Percentiles rank a stretch among this genome's conserved stretches.
Conservation (phyloP, 2,329 filamentous ascomycete species). For the Aspergillus unguis region DNA sequence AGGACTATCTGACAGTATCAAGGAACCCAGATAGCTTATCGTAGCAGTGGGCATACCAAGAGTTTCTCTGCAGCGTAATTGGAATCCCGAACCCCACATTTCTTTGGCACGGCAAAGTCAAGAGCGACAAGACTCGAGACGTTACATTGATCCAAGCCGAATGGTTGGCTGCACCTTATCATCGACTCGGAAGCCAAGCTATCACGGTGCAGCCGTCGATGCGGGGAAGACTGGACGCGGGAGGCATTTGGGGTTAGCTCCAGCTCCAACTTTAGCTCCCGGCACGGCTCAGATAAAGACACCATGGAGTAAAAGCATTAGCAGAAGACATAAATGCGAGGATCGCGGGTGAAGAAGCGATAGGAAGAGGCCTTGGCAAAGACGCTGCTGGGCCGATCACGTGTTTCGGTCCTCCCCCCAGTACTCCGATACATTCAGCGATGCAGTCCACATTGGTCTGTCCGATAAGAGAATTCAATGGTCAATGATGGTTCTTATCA, state of each 20-base stretch:
- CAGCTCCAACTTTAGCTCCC: no score
- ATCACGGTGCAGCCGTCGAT: neutral
- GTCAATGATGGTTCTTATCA: no score
- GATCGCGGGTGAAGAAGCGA: neutral
- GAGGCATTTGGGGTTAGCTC: no score
- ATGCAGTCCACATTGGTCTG: no score
- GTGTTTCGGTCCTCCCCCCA: no score
- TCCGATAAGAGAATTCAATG: no score
- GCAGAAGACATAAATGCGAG: neutral
- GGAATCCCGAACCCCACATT: neutral
- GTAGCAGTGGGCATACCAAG: neutral
- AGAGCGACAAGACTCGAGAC: neutral
- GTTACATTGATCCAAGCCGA: slow-evolving; percentile 8
- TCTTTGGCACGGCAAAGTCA: neutral
- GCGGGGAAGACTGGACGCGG: neutral
- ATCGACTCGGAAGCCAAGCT: slow-evolving; percentile 2
- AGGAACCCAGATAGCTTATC: slow-evolving; percentile 5
- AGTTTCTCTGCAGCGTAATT: slow-evolving; percentile 5
- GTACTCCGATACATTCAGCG: no score
- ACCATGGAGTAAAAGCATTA: no score
- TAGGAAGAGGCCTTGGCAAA: no score
- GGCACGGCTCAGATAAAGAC: neutral
- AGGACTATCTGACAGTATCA: neutral
- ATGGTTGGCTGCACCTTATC: slow-evolving; percentile 12
- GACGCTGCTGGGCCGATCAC: no score